Evolutionary conservation across 495 filamentous ascomycete species (phyloP), one percentile per base, ranked within the genome.

Genomic region (Ascobolus immersus): DNA sequence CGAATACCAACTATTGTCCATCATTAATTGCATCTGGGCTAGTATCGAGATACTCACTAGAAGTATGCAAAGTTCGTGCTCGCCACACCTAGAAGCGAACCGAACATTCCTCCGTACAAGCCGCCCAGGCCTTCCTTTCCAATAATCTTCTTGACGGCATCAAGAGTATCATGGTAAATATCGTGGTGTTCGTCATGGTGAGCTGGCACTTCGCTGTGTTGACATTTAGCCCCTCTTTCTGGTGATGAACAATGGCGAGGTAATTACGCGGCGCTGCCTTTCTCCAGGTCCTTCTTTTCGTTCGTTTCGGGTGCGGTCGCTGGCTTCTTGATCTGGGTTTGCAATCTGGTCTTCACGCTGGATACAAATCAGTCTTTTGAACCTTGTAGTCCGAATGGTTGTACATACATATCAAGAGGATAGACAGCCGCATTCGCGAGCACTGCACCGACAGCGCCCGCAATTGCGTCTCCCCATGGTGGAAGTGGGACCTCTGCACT

Each of bases 51-150:
- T n/a, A n/a, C n/a, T n/a, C n/a, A n/a, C 60, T 94, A 99, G 49
- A 99, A 99, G 55, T 99, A 99, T 39, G 86, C 86, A 49, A 99
- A 99, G 51, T 99, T 99, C 36, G 81, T 94, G 10, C 81, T 92
- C 5, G 79, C 84, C 10, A 94, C 89, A 27, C 86, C 86, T 12
- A 93, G 55, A 8, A 99, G 61, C 5, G 79, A 67, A 12, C 89
- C 82, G 30, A 63, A 55, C 47, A 99, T 81, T 31, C 86, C 86
- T 27, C 76, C 69, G 47, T 94, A 99, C 15, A 99, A 65, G 2
- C 89, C 86, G 11, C 53, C 39, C 11, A 86, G 22, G 10, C 86
- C 89, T 30, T 93, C 84, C 39, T 76, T 72, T 31, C 68, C 66
- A 12, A 72, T 52, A 45, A 99, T 94, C 54, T 82, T 86, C 25